Evolutionary conservation across 352 stramenopile species (phyloP).

Genomic region (Pilasporangium apinafurcum): DNA sequence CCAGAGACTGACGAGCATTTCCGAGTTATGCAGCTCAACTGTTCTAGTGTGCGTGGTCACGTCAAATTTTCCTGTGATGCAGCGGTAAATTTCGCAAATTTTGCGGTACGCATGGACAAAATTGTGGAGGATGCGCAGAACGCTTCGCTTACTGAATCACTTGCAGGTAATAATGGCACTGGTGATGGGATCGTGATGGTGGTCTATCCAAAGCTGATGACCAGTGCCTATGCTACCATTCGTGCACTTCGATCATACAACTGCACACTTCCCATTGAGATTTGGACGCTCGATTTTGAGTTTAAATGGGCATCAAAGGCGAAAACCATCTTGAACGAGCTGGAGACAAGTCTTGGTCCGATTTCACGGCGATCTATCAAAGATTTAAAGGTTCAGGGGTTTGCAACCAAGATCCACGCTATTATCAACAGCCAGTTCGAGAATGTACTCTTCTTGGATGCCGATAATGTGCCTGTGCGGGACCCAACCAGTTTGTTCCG

Average conservation of each 20-base stretch:
- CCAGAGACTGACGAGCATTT: slow-evolving; percentile 36
- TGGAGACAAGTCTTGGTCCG: slow-evolving; percentile 20
- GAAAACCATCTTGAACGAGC: slow-evolving; percentile 8
- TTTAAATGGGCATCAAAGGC: slow-evolving; percentile 9
- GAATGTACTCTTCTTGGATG: slow-evolving; percentile 54
- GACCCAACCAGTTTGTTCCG: slow-evolving; percentile 58
- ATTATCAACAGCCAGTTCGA: slow-evolving; percentile 48
- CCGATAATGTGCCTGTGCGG: slow-evolving; percentile 45
- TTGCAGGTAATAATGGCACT: slow-evolving; percentile 12
- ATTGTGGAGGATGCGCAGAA: slow-evolving; percentile 19
- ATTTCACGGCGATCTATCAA: slow-evolving; percentile 32
- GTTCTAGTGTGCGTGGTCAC: slow-evolving; percentile 28
- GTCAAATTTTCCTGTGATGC: slow-evolving; percentile 36
- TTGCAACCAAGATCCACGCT: slow-evolving; percentile 50
- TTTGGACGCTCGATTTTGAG: slow-evolving; percentile 44
- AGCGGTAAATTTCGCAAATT: slow-evolving; percentile 47
- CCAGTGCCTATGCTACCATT: slow-evolving; percentile 49
- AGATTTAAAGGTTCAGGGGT: slow-evolving; percentile 23
- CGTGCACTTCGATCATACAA: slow-evolving; percentile 23
- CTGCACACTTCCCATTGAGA: slow-evolving; percentile 47
- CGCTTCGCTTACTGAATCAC: slow-evolving; percentile 3
- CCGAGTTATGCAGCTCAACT: slow-evolving; percentile 54
- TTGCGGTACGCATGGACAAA: slow-evolving; percentile 16
- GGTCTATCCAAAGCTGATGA: slow-evolving; percentile 49
- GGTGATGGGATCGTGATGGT: slow-evolving; percentile 53